Percentiles rank a stretch among this genome's conserved stretches.
Conservation (phyloP, 345 rosid genomes). For the Euclidium syriacum region DNA sequence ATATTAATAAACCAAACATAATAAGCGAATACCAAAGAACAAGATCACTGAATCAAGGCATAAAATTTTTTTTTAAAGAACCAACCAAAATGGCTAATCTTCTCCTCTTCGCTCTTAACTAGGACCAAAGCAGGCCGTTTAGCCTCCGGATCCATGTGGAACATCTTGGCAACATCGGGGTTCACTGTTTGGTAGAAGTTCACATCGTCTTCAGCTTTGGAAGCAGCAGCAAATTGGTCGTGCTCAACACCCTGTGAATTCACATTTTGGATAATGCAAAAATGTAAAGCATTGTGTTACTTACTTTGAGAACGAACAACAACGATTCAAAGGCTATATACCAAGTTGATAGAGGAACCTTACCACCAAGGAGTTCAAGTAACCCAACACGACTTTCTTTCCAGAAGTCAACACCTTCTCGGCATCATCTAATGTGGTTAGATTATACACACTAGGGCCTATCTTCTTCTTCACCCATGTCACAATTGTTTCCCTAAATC, state of each 20-base stretch:
- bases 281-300: not conserved
- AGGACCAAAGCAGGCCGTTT: constrained; percentile 81
- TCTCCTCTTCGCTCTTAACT: constrained; percentile 83
- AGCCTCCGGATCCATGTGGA: constrained; percentile 67
- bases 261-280: not conserved
- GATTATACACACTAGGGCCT: constrained; percentile 75
- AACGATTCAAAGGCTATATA: not conserved
- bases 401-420: constrained; percentile 75
- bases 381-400: constrained; percentile 74
- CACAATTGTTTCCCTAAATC: constrained; percentile 73
- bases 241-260: constrained; percentile 64
- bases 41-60: constrained; percentile 4
- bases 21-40: constrained; percentile 2
- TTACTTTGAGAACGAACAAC: not conserved
- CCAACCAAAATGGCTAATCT: constrained; percentile 73
- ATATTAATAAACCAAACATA: constrained; percentile 13
- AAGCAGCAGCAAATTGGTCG: constrained; percentile 80
- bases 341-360: constrained; percentile 8
- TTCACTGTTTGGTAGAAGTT: constrained; percentile 83
- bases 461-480: constrained; percentile 96
- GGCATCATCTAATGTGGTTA: constrained; percentile 83
- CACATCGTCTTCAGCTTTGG: constrained; percentile 86
- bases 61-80: constrained; percentile 23
- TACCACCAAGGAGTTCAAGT: constrained; percentile 86
- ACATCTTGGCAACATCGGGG: constrained; percentile 90